Base-by-base conservation (phyloP, 2,329 filamentous ascomycete species). In the Fusarium mundagurra region DNA sequence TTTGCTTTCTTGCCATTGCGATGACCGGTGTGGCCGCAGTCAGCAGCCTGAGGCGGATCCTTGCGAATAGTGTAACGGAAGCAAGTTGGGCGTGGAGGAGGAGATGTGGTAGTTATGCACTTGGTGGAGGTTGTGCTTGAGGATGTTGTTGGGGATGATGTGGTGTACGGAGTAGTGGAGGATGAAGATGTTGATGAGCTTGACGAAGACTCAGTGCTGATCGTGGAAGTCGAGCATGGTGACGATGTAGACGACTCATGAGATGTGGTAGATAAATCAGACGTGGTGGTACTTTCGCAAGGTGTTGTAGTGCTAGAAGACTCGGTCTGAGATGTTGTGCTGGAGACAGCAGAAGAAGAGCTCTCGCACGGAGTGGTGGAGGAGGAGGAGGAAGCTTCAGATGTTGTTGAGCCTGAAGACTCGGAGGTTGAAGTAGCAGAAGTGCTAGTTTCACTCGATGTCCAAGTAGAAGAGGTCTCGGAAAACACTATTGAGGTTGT, bases 11-110 rank as follows among this genome's bases (percentile, higher is more conserved):
- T 44, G 8, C 64, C 71, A 9, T 64, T 36, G 9, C 60, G 39
- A 51, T 60, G 51, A 6, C 72, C 72, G 4, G 59, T 43, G 16
- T 75, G 58, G 12, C 64, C 68, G 5, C 72, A 75, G 33, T 66
- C 54, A 39, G 57, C 57, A 8, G 64, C 0, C 20, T 12, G 50
- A 3, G 72, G 72, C 1, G 72, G 68, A 8, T 60, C 47, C 2
- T 73, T 51, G 5, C 64, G 50, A 13, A 74, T 50, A 18, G 69
- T 72, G 29, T 75, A 74, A 24, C 72, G 72, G 33, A 57, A 75
- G 61, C 72, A 74, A 36, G 72, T 66, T 43, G 68, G 72, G 1
- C 58, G 47, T 22, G 72, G 44, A 8, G 61, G 43, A 11, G 54
- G 44, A 24, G 58, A 53, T 29, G 69, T 41, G 12, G 44, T 51